phyloP scores from a whole-genome alignment of 2,329 filamentous ascomycete species.

The Gnomoniopsis smithogilvyi region DNA sequence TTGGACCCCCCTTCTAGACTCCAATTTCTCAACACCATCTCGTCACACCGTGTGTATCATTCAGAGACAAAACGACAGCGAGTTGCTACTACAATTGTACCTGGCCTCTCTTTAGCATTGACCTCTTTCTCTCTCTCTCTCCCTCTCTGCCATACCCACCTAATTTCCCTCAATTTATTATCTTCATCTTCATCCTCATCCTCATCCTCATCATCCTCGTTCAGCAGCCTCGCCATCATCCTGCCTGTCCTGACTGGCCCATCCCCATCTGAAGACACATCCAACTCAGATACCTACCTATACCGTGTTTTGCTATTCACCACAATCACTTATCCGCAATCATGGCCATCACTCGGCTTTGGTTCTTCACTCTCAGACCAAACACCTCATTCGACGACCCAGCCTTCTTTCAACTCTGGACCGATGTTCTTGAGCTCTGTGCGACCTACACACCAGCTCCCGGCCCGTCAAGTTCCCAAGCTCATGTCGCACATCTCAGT shows the following conservation, averaged over 20 bases:
- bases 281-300: slow-evolving; percentile 1
- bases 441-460: slow-evolving; percentile 12
- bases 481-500: slow-evolving; percentile 6
- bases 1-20: no score
- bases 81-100: background rate
- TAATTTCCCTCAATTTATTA: background rate
- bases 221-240: background rate
- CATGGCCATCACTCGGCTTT: slow-evolving; percentile 18
- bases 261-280: background rate
- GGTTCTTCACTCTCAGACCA: slow-evolving; percentile 17
- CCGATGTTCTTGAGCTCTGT: slow-evolving; percentile 15
- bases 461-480: background rate
- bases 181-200: no score
- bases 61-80: background rate
- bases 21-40: background rate
- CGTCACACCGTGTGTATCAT: background rate
- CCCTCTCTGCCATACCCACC: background rate
- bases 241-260: background rate
- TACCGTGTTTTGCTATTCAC: background rate
- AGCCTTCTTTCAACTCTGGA: slow-evolving; percentile 12
- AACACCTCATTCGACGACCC: slow-evolving; percentile 8
- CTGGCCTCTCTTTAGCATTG: no score
- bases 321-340: background rate
- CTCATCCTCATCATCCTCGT: background rate
- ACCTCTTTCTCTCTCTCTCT: no score